Evolutionary conservation across 164 flowering plant genomes (phyloP).

Genomic region (Stephania cephalantha): DNA sequence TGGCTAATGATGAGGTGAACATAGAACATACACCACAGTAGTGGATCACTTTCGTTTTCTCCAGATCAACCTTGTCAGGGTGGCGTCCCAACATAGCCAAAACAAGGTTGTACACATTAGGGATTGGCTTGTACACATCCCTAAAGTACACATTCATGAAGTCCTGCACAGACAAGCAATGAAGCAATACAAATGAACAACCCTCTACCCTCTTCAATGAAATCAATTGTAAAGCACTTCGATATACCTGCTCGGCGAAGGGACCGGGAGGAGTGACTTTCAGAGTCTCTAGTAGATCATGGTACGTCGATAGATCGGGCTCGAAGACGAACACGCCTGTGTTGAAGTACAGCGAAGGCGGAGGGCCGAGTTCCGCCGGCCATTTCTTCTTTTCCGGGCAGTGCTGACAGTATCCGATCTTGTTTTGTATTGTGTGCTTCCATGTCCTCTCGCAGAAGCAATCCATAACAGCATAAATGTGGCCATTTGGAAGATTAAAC

Average conservation of each 20-base stretch:
- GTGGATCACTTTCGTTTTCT: too few relatives aligned
- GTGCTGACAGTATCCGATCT: conserved; percentile 1
- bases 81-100: not conserved
- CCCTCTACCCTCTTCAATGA: too few relatives aligned
- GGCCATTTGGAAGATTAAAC: not conserved
- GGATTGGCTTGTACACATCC: not conserved
- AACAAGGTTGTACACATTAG: not conserved
- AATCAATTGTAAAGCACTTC: too few relatives aligned
- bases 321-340: conserved; percentile 2
- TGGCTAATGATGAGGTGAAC: too few relatives aligned
- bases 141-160: not conserved
- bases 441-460: conserved; percentile 6
- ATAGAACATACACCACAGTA: too few relatives aligned
- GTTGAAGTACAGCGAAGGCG: not conserved
- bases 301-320: not conserved
- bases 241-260: conserved; percentile 5
- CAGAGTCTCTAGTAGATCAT: not conserved
- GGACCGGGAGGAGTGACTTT: not conserved
- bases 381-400: conserved; percentile 3
- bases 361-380: not conserved
- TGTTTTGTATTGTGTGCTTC: conserved; percentile 1
- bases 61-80: not conserved
- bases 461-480: conserved; percentile 5
- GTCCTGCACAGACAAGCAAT: not conserved
- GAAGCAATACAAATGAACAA: too few relatives aligned